phyloP scores from a whole-genome alignment of 2,329 filamentous ascomycete genomes.

The Fusarium metavorans region DNA sequence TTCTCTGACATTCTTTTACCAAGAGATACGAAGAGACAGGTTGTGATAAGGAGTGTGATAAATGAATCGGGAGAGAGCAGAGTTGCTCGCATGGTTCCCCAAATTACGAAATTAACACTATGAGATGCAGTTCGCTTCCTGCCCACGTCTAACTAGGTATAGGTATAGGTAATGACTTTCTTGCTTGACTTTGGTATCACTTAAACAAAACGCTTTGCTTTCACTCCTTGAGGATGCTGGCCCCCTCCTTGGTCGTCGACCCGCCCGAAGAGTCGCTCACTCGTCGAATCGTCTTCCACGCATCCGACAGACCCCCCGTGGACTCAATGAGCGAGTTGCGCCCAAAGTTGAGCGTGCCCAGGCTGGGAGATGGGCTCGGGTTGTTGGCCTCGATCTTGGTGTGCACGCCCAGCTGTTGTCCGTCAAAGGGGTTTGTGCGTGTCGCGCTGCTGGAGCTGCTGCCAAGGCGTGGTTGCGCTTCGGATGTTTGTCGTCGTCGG shows the following conservation, averaged over 20 bases:
- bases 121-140: slow-evolving; percentile 40
- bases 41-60: background rate
- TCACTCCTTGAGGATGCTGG: slow-evolving; percentile 19
- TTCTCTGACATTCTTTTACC: slow-evolving; percentile 23
- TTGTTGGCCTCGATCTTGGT: slow-evolving; percentile 44
- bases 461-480: slow-evolving; percentile 23
- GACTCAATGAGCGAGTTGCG: slow-evolving; percentile 42
- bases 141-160: slow-evolving; percentile 28
- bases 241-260: slow-evolving; percentile 24
- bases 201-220: slow-evolving; percentile 3
- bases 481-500: slow-evolving; percentile 6
- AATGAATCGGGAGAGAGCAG: background rate
- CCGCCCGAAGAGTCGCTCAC: slow-evolving; percentile 42
- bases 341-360: slow-evolving; percentile 43
- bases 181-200: slow-evolving; percentile 28
- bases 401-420: slow-evolving; percentile 40
- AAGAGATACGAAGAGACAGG: background rate
- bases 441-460: slow-evolving; percentile 34
- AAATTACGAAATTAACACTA: slow-evolving; percentile 35
- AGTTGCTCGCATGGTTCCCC: background rate
- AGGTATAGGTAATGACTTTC: background rate
- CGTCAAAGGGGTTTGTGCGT: slow-evolving; percentile 36
- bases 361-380: slow-evolving; percentile 38
- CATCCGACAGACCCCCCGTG: slow-evolving; percentile 27
- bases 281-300: slow-evolving; percentile 42